A percentile compares a stretch with the other conserved stretches of the same genome.
Conservation (phyloP, 257 asterid species). For the Cynanchum wilfordii region DNA sequence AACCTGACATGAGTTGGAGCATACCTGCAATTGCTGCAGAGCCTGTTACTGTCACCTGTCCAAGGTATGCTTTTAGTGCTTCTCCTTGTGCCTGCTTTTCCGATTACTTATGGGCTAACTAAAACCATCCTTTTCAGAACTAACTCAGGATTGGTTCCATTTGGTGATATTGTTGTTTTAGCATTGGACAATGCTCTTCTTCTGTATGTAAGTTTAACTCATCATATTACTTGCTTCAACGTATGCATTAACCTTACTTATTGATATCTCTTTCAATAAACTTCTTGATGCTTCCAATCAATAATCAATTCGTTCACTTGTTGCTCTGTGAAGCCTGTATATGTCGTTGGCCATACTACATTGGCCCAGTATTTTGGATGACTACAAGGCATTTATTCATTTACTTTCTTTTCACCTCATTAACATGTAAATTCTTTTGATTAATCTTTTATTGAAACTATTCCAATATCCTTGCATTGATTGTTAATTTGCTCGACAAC, state of each 20-base stretch:
- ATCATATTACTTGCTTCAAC: neutral
- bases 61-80: constrained; percentile 44
- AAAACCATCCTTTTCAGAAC: constrained; percentile 42
- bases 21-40: constrained; percentile 83
- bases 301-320: neutral
- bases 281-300: neutral
- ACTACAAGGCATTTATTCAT: neutral
- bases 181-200: constrained; percentile 63
- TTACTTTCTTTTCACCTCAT: neutral
- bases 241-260: neutral
- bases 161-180: constrained; percentile 67
- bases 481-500: neutral
- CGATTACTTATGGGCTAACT: neutral
- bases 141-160: constrained; percentile 56
- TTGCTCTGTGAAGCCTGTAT: neutral
- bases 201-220: constrained; percentile 65
- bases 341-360: neutral
- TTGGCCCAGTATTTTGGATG: neutral
- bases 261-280: neutral
- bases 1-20: constrained; percentile 96
- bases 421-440: neutral
- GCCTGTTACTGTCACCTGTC: constrained; percentile 81
- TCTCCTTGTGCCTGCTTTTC: constrained; percentile 7
- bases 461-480: neutral
- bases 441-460: neutral